Conservation (phyloP, 2,329 filamentous ascomycete species). For the Cytospora schulzeri region DNA sequence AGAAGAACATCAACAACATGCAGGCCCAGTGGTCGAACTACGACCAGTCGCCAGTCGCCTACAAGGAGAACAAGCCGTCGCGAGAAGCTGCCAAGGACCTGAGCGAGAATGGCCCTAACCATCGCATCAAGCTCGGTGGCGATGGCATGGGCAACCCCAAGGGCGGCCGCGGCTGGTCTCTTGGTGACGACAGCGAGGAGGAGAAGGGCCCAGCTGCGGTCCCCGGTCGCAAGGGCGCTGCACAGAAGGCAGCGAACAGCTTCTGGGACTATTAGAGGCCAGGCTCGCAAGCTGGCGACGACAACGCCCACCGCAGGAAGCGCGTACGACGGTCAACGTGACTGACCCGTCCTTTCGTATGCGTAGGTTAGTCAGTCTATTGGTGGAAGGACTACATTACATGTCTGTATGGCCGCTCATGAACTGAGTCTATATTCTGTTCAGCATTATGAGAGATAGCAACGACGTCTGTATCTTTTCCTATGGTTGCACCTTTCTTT, state of each 20-base stretch:
- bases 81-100: constrained; percentile 22
- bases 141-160: constrained; percentile 69
- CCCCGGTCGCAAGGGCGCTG: constrained; percentile 43
- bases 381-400: constrained; percentile 33
- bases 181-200: constrained; percentile 53
- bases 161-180: constrained; percentile 60
- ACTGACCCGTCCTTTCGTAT: not conserved
- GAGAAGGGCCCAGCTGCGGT: constrained; percentile 42
- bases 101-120: constrained; percentile 33
- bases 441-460: constrained; percentile 1
- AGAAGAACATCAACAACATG: constrained; percentile 75
- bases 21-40: constrained; percentile 62
- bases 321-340: constrained; percentile 1
- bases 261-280: constrained; percentile 52
- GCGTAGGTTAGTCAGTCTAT: constrained; percentile 11
- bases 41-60: constrained; percentile 55
- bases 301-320: constrained; percentile 7
- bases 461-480: not conserved
- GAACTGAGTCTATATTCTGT: constrained; percentile 34
- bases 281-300: constrained; percentile 1
- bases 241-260: constrained; percentile 39
- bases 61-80: constrained; percentile 54
- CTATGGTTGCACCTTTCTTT: not conserved
- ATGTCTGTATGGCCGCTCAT: constrained; percentile 39
- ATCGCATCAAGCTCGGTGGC: constrained; percentile 54